These are phyloP conservation scores for Tremellales sp. DNA, from an alignment of 1,284 basidiomycete species.

Conservation along the genomic window DNA sequence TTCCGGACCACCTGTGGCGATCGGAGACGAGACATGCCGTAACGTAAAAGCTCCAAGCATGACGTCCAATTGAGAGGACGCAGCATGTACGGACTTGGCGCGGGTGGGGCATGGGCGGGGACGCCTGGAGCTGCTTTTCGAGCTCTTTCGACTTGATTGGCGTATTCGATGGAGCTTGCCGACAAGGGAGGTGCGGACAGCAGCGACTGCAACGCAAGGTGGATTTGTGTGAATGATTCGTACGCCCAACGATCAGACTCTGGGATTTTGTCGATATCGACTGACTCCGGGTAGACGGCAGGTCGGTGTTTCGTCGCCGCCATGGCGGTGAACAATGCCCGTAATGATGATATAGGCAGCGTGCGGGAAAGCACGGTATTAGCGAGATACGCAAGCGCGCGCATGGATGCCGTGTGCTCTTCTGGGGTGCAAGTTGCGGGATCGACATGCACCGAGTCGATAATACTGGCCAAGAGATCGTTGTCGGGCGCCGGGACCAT, in stretches of 20 bases:
- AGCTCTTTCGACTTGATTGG: conserved; percentile 8
- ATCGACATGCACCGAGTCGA: conserved; percentile 28
- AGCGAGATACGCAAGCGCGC: conserved; percentile 44
- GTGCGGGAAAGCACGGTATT: conserved; percentile 47
- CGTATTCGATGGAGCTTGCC: conserved; percentile 14
- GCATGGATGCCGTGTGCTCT: conserved; percentile 36
- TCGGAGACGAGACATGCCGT: conserved; percentile 26
- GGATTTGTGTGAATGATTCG: conserved; percentile 45
- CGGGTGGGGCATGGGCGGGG: background rate
- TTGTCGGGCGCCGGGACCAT: conserved; percentile 37
- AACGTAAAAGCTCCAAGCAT: conserved; percentile 33
- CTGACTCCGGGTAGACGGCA: conserved; percentile 36
- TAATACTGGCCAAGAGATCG: conserved; percentile 27
- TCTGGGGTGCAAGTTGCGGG: conserved; percentile 14
- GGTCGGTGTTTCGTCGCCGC: conserved; percentile 28
- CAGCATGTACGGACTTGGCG: conserved; percentile 24
- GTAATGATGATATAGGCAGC: conserved; percentile 38
- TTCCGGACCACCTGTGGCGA: conserved; percentile 19
- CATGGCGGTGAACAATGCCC: conserved; percentile 32
- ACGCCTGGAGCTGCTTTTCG: background rate
- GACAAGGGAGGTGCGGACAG: conserved; percentile 41
- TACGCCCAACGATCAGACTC: conserved; percentile 33
- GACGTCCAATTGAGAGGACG: conserved; percentile 33
- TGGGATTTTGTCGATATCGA: conserved; percentile 9
- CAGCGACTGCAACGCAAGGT: conserved; percentile 43